Percentiles rank a stretch among this genome's conserved stretches.
phyloP scores from a whole-genome alignment of 192 early-diverging fungal genomes.

The Entomortierella parvispora region DNA sequence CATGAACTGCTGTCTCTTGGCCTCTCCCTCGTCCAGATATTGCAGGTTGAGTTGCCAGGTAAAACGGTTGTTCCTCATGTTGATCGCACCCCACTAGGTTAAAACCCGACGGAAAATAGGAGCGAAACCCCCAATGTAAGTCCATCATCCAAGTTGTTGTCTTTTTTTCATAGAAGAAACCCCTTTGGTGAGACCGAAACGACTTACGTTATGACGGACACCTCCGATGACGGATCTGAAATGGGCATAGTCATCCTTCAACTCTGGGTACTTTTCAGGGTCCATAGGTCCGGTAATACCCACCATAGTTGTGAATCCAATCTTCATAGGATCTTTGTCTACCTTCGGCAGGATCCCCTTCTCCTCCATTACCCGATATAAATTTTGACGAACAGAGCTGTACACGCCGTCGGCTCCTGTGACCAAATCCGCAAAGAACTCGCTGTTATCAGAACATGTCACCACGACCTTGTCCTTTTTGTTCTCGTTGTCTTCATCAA shows the following conservation, averaged over 20 bases:
- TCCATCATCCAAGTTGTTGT: no score
- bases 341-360: neutral
- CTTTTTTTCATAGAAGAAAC: no score
- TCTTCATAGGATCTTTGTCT: neutral
- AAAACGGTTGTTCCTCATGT: conserved; percentile 13
- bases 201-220: conserved; percentile 8
- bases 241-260: neutral
- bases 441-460: no score
- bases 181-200: no score
- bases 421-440: no score
- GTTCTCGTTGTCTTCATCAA: conserved; percentile 8
- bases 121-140: no score
- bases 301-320: conserved; percentile 10
- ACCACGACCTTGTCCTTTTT: conserved; percentile 10
- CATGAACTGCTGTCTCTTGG: conserved; percentile 8
- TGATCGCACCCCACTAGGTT: conserved; percentile 7
- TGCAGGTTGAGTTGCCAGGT: conserved; percentile 13
- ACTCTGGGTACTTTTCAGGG: conserved; percentile 5
- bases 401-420: neutral
- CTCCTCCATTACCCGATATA: neutral
- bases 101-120: neutral
- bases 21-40: conserved; percentile 1
- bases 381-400: conserved; percentile 4
- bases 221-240: conserved; percentile 4
- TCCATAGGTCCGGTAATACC: conserved; percentile 4